Evolutionary conservation across 305 asterid genomes (phyloP).

Genomic region (Ajuga reptans): DNA sequence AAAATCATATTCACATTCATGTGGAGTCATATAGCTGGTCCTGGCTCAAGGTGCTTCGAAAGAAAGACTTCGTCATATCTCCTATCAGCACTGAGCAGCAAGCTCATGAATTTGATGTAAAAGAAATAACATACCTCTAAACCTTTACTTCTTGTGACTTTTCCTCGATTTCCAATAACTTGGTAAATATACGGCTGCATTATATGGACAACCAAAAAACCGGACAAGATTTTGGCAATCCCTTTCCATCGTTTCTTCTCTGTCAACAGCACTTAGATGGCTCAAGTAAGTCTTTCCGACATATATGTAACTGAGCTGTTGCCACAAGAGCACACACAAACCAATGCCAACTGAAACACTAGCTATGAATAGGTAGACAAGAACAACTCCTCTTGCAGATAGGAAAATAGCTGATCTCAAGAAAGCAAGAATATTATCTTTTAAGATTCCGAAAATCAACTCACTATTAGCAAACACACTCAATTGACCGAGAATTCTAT

Average conservation of each 20-base stretch:
- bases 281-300: slow-evolving; percentile 78
- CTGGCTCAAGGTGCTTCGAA: background rate
- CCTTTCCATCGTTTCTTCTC: slow-evolving; percentile 39
- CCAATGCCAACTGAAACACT: slow-evolving; percentile 75
- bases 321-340: slow-evolving; percentile 70
- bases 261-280: slow-evolving; percentile 46
- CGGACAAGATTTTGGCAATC: slow-evolving; percentile 63
- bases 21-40: background rate
- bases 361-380: slow-evolving; percentile 61
- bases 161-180: slow-evolving; percentile 58
- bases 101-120: slow-evolving; percentile 6
- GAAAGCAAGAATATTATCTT: slow-evolving; percentile 41
- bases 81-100: background rate
- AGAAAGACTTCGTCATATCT: background rate
- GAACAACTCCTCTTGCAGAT: slow-evolving; percentile 64
- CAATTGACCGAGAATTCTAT: slow-evolving; percentile 17
- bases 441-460: slow-evolving; percentile 32
- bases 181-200: slow-evolving; percentile 48
- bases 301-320: slow-evolving; percentile 75
- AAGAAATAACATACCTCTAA: slow-evolving; percentile 27
- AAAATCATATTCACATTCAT: background rate
- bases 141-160: slow-evolving; percentile 54
- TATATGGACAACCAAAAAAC: slow-evolving; percentile 57
- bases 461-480: slow-evolving; percentile 23
- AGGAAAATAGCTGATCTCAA: slow-evolving; percentile 52